Evolutionary conservation across 352 stramenopile species (phyloP).

Genomic region (Pythium plurisporium): DNA sequence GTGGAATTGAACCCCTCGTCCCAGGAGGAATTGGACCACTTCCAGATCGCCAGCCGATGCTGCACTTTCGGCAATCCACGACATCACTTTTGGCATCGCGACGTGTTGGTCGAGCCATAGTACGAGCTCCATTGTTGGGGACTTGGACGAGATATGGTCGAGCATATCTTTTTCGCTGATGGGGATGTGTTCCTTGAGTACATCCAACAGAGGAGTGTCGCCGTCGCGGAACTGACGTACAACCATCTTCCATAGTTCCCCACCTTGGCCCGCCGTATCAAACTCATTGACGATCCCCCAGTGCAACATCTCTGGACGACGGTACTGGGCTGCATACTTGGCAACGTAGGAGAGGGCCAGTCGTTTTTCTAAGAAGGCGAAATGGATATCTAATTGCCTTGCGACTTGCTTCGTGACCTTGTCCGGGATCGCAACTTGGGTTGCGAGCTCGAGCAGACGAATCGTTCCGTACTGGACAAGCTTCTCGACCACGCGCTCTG

Average conservation of each 20-base stretch:
- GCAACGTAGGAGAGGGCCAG: too few species aligned
- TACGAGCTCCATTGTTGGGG: neutral
- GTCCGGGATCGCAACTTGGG: too few species aligned
- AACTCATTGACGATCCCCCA: neutral
- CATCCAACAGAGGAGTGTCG: neutral
- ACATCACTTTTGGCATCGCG: neutral
- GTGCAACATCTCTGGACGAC: neutral
- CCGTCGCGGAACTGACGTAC: neutral
- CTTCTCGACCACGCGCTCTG: too few species aligned
- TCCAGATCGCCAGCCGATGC: neutral
- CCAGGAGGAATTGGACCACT: neutral
- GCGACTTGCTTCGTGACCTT: too few species aligned
- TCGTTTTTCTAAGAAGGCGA: too few species aligned
- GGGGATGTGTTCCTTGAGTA: neutral
- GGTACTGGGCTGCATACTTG: neutral
- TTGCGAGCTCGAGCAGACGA: too few species aligned
- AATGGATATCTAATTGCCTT: too few species aligned
- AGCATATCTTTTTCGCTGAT: neutral
- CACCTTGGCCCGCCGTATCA: neutral
- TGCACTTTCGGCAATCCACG: too few species aligned
- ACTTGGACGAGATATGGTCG: too few species aligned
- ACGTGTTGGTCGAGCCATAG: neutral
- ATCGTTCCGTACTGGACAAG: too few species aligned
- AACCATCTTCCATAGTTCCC: too few species aligned
- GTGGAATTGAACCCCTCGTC: neutral